Base-by-base conservation (phyloP, 2,329 filamentous ascomycete species). In the Pseudogymnoascus destructans region DNA sequence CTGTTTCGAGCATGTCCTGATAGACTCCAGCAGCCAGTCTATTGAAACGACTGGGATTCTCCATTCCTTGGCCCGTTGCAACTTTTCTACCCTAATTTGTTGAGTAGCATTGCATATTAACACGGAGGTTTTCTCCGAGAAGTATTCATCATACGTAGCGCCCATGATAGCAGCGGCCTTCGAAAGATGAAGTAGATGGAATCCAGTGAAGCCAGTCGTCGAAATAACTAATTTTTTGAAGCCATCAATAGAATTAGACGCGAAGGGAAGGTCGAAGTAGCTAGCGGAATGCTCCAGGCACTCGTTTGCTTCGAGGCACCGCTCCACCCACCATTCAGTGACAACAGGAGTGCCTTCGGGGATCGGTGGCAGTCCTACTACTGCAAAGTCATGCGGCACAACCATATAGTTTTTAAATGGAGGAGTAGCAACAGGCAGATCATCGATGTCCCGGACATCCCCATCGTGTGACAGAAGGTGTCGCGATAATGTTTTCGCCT, bases 311-410 rank as follows among this genome's bases (percentile, higher is more conserved):
- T 91, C 84, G 36, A 98, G 74, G 69, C 92, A 97, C 54, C 83
- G 82, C 72, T 98, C 93, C 57, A 98, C 78, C 79, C 92, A 98
- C 77, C 93, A 95, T 68, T 95, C 90, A 9, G 90, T 97, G 30
- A 95, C 83, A 11, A 75, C 73, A 62, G 73, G 71, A 19, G 63
- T 61, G 55, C 66, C 66, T 62, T 72, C 59, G 5, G 61, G 60
- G 19, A 65, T 68, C 38, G 64, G 60, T 30, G 69, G 67, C 7
- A 73, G 62, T 54, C 70, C 64, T 30, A 68, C 65, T 57, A 67
- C 58, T 49, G 69, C 66, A 23, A 72, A 65, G 58, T 74, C 69
- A 63, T 75, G 71, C 59, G 78, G 77, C 15, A 78, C 66, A 54
- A 80, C 66, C 49, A 77, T 61, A 58, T 68, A 61, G 36, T 17